A percentile compares a stretch with the other conserved stretches of the same genome.
phyloP scores from a whole-genome alignment of 305 asterid genomes.

The Rubia peregrina region DNA sequence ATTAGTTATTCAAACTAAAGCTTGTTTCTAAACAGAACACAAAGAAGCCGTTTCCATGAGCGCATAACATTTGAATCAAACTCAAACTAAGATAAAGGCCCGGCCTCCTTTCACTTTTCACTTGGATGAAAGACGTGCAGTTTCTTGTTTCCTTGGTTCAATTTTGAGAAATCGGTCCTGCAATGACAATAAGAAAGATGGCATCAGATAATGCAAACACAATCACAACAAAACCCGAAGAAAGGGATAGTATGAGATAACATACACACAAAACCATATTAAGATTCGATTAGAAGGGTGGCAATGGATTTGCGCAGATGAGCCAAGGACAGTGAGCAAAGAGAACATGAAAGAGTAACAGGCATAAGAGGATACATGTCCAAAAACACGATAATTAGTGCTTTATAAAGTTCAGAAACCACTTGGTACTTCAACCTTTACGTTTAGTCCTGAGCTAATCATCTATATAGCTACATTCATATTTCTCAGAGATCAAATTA shows the following conservation, averaged over 20 bases:
- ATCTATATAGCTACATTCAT: background rate
- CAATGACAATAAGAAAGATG: background rate
- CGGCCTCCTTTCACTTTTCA: background rate
- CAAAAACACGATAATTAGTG: background rate
- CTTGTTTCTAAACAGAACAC: background rate
- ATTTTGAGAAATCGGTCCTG: conserved; percentile 8
- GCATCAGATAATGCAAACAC: background rate
- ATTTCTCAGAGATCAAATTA: background rate
- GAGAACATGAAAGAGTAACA: background rate
- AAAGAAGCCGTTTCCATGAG: background rate
- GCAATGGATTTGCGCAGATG: background rate
- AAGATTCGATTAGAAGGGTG: background rate
- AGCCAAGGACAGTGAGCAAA: background rate
- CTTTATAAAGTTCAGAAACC: background rate
- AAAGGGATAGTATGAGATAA: background rate
- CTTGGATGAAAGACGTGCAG: conserved; percentile 3
- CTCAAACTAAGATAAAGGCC: background rate
- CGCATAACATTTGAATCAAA: background rate
- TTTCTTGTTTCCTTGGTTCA: conserved; percentile 15
- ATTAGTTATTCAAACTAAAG: background rate
- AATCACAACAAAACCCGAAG: background rate
- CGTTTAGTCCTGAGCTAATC: background rate
- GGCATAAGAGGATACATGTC: background rate
- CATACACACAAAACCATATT: background rate
- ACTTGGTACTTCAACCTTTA: background rate